Evolutionary conservation across 208 protist species (phyloP).

Genomic region (Naegleria fowleri): DNA sequence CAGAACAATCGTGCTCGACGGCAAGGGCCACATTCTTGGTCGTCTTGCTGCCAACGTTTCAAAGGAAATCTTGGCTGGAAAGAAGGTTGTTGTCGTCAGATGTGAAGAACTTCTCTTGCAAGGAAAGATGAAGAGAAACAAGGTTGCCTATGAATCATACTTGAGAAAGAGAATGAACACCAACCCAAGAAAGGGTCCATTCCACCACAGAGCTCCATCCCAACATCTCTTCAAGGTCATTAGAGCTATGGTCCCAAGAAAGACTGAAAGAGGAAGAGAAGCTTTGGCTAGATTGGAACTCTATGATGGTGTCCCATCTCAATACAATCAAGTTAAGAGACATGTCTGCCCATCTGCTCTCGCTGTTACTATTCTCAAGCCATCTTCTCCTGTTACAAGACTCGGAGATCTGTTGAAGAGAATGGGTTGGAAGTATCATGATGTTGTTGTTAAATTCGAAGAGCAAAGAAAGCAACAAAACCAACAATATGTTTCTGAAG

Average conservation of each 20-base stretch:
- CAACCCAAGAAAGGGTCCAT: slow-evolving; percentile 93
- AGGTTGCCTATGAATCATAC: slow-evolving; percentile 69
- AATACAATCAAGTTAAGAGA: slow-evolving; percentile 77
- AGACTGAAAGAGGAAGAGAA: slow-evolving; percentile 61
- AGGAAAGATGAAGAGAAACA: slow-evolving; percentile 94
- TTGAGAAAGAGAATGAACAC: slow-evolving; percentile 91
- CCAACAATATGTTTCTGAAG: slow-evolving; percentile 52
- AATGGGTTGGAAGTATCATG: slow-evolving; percentile 82
- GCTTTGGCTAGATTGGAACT: slow-evolving; percentile 65
- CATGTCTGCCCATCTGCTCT: slow-evolving; percentile 77
- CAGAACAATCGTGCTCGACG: slow-evolving; percentile 87
- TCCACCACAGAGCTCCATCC: slow-evolving; percentile 93
- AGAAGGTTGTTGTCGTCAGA: slow-evolving; percentile 91
- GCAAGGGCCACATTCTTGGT: slow-evolving; percentile 93
- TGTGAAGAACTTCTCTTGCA: slow-evolving; percentile 92
- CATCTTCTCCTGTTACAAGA: slow-evolving; percentile 57
- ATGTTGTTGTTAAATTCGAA: slow-evolving; percentile 70
- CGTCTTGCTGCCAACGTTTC: slow-evolving; percentile 91
- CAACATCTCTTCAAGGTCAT: slow-evolving; percentile 89
- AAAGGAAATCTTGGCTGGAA: slow-evolving; percentile 92
- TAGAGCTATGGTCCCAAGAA: slow-evolving; percentile 96
- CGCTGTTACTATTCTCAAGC: slow-evolving; percentile 50
- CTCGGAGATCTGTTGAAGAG: slow-evolving; percentile 62
- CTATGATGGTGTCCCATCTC: slow-evolving; percentile 81
- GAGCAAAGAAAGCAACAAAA: slow-evolving; percentile 62